Base-by-base conservation (phyloP, 208 protist genomes). In the Leishmania tarentolae region DNA sequence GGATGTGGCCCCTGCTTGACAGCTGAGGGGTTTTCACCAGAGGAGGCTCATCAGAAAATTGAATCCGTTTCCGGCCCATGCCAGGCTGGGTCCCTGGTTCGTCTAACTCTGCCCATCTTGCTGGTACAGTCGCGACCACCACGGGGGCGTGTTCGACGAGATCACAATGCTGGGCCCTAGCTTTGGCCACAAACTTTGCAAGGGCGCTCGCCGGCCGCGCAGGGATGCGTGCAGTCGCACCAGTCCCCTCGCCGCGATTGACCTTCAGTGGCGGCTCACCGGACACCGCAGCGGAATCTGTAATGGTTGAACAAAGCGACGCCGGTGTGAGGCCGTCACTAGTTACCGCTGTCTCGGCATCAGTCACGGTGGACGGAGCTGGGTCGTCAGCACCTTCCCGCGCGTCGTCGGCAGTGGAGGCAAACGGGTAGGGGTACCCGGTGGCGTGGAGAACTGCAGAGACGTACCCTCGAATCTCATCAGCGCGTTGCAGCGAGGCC, bases 171-270 rank as follows among this genome's bases (percentile, higher is more conserved):
- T 87, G 77, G 35, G 90, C 83, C 84, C 88, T 93, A 21, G 88
- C 90, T 44, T 83, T 82, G 6, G 88, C 86, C 24, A 93, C 86
- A 35, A 93, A 63, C 79, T 85, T 87, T 0, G 90, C 90, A 21
- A 93, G 81, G 1, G 90, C 86, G 61, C 86, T 91, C 75, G 83
- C 80, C 4, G 86, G 87, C 46, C 21, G 21, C n/a, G 52, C 56
- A 52, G 74, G 44, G n/a, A 52, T 50, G 44, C 24, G 52, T 24
- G n/a, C 42, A 42, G 50, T 69, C 1, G 66, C n/a, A 11, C 24
- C 31, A 42, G 52, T 15, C 15, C 46, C 63, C 42, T 79, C 61
- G 31, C 50, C 35, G 56, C 68, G 72, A 50, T 28, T 71, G 63
- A 61, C 44, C 76, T 79, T 79, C 52, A 17, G 76, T 44, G 63